phyloP scores from a whole-genome alignment of 441 rosid species.

The Metrosideros polymorpha region DNA sequence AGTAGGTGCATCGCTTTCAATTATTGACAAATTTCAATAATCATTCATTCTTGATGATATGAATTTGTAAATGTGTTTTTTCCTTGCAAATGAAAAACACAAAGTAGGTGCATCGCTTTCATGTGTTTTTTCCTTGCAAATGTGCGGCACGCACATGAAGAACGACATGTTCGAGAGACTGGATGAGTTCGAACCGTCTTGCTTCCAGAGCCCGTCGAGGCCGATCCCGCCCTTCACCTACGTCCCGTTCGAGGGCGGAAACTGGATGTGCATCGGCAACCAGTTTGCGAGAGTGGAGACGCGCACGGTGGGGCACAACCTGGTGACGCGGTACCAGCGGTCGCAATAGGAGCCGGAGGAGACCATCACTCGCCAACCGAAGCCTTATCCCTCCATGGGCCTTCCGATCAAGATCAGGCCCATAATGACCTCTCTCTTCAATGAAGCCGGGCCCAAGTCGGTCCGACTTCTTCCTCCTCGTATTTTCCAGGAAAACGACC shows the following conservation, averaged over 20 bases:
- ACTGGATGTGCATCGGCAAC: neutral
- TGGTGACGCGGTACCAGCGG: neutral
- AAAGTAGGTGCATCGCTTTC: no score
- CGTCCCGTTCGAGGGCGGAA: slow-evolving; percentile 13
- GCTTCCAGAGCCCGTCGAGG: slow-evolving; percentile 7
- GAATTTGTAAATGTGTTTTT: neutral
- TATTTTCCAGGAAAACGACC: no score
- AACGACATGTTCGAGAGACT: slow-evolving; percentile 13
- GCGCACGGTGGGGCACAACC: neutral
- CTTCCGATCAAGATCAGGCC: neutral
- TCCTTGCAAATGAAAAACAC: neutral
- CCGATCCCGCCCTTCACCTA: slow-evolving; percentile 17
- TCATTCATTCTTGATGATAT: neutral
- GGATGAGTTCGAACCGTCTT: slow-evolving; percentile 16
- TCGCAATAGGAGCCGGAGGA: neutral
- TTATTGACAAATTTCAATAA: neutral
- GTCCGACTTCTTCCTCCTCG: no score
- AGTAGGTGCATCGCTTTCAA: neutral
- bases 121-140: no score
- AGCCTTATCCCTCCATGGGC: neutral
- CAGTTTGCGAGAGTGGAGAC: neutral
- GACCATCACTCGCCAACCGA: neutral
- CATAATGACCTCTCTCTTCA: no score
- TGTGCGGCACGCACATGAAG: slow-evolving; percentile 14
- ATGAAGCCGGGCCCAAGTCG: no score